Base-by-base conservation (phyloP, 164 flowering plant genomes). In the Annona squamosa region DNA sequence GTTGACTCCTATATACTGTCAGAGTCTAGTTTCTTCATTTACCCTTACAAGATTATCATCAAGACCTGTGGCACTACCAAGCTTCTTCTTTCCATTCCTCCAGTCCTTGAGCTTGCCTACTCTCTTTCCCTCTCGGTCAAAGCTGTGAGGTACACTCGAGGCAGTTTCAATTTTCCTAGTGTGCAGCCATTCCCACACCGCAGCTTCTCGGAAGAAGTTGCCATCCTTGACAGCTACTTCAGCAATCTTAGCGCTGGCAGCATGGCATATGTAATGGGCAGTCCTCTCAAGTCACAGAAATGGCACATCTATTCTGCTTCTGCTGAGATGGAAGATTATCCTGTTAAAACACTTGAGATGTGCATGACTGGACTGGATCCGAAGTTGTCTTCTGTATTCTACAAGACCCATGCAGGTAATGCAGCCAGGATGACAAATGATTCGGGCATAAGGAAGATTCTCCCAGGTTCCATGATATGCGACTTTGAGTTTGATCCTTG, bases 41-140 rank as follows among this genome's bases (percentile, higher is more conserved):
- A 83, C 76, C 76, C 96, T 4, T 87, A 89, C 90, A 92, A 90
- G 82, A 75, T 92, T 37, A 86, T 90, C 74, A 83, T 92, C 80
- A 92, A 92, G 75, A 92, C 97, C n/a, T 92, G 97, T 75, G 97
- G 97, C 44, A 90, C 97, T 1, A 92, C 97, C 0, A 92, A 89
- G 77, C 74, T 92, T 74, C 90, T 92, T 46, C 83, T 85, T 4
- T 80, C 98, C 1, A 87, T 91, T 80, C 98, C 97, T 5, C 84
- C 89, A 13, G 82, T 93, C 65, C 85, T 93, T 0, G 75, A 79
- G 71, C 71, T 88, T 63, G 94, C 98, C 13, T 70, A 75, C 1
- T 3, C 78, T 16, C 85, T 91, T 2, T 83, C 86, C 47, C 86
- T 93, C 6, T 9, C 80, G 41, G 88, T 87, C 12, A 79, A 63